A percentile compares a stretch with the other conserved stretches of the same genome.
These are phyloP conservation scores for Hepatocystis sp. DNA, from an alignment of 169 alveolate species.

Conservation along the genomic window DNA sequence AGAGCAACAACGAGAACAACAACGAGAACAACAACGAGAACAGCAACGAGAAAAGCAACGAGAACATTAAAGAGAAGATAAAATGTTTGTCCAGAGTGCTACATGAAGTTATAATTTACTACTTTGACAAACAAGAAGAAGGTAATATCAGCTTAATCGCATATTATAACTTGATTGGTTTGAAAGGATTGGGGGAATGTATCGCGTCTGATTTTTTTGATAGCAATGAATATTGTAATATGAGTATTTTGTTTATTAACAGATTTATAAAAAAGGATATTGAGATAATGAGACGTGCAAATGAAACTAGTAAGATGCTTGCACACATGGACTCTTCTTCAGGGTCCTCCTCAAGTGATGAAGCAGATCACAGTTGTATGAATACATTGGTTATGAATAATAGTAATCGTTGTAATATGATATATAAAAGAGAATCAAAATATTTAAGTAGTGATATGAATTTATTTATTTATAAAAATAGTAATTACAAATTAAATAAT, in stretches of 20 bases:
- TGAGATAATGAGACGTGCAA: conserved; percentile 40
- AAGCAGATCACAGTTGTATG: too few species aligned
- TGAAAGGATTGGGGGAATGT: conserved; percentile 19
- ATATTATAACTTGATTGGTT: conserved; percentile 41
- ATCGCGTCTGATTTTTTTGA: conserved; percentile 38
- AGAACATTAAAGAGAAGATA: conserved; percentile 1
- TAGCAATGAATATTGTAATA: conserved; percentile 32
- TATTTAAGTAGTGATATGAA: conserved; percentile 5
- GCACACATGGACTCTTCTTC: conserved; percentile 6
- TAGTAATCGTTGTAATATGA: too few species aligned
- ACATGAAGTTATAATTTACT: conserved; percentile 10
- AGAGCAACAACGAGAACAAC: not conserved
- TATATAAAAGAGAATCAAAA: too few species aligned
- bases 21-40: not conserved
- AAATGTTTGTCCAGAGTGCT: not conserved
- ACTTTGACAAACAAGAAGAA: conserved; percentile 60
- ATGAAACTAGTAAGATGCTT: conserved; percentile 31
- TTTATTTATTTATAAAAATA: conserved; percentile 35
- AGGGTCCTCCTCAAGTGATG: too few species aligned
- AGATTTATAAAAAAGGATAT: conserved; percentile 61
- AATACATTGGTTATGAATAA: too few species aligned
- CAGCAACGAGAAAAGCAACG: not conserved
- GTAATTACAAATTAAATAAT: conserved; percentile 50
- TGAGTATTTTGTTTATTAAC: conserved; percentile 64
- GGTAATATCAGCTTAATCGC: conserved; percentile 45